Base-by-base conservation (phyloP, 805 yeast genomes). In the Blastobotrys peoriensis region DNA sequence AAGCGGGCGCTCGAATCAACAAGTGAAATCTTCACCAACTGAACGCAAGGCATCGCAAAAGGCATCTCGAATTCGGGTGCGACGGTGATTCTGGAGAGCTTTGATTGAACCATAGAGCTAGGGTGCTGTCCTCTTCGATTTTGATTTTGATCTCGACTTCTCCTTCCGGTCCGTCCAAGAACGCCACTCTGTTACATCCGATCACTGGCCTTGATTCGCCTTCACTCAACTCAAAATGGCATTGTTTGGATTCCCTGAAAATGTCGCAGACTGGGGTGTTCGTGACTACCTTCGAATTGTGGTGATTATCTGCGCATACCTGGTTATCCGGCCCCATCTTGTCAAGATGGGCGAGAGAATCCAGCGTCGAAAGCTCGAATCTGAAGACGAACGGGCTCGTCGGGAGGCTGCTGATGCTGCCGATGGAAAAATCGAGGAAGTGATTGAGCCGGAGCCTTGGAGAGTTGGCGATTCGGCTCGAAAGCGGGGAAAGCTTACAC, bases 181-280 rank as follows among this genome's bases (percentile, higher is more conserved):
- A n/a, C n/a, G n/a, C n/a, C n/a, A n/a, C n/a, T n/a, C n/a, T n/a
- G n/a, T n/a, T n/a, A n/a, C n/a, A n/a, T n/a, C n/a, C n/a, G n/a
- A n/a, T n/a, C n/a, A n/a, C n/a, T n/a, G n/a, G n/a, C n/a, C n/a
- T n/a, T n/a, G n/a, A n/a, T n/a, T n/a, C n/a, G n/a, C n/a, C n/a
- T n/a, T n/a, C n/a, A n/a, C n/a, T n/a, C n/a, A n/a, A n/a, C n/a
- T n/a, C n/a, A 17, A 9, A 36, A 38, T 42, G 37, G 28, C 40
- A 10, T 54, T 61, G 59, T 58, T 58, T 44, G 66, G 66, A 17
- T 61, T 62, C 41, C 66, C 66, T 1, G 56, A 55, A 25, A 38
- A 43, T 6, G 25, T 59, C 34, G 30, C 52, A 33, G 57, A 60
- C 33, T 62, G 58, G 49, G 47, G 46, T n/a, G 42, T 54, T 22